Percentiles rank a stretch among this genome's conserved stretches.
Evolutionary conservation across 441 rosid species (phyloP).

Genomic region (Theobroma grandiflorum): DNA sequence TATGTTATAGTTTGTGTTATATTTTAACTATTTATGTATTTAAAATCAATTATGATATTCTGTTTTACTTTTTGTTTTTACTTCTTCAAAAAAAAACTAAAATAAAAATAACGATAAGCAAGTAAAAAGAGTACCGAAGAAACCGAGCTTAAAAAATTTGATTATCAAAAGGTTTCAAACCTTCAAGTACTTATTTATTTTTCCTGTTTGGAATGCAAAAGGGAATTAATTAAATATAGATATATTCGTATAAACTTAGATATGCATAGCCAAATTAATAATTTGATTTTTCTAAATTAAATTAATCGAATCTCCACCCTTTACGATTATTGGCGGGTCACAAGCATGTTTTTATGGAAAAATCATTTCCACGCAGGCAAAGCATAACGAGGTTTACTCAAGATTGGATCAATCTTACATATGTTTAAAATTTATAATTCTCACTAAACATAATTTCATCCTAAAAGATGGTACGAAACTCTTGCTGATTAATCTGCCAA

Average conservation of each 20-base stretch:
- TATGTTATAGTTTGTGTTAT: too few relatives aligned
- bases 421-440: neutral
- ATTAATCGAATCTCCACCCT: conserved; percentile 15
- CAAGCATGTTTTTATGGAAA: conserved; percentile 14
- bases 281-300: neutral
- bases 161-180: too few relatives aligned
- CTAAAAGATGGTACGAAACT: neutral
- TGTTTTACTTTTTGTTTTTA: too few relatives aligned
- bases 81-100: too few relatives aligned
- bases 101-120: too few relatives aligned
- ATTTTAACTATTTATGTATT: too few relatives aligned
- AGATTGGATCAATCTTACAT: neutral
- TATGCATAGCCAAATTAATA: neutral
- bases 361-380: neutral
- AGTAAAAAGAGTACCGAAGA: too few relatives aligned
- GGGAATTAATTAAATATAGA: too few relatives aligned
- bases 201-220: neutral
- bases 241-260: neutral
- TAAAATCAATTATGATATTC: too few relatives aligned
- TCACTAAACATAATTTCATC: neutral
- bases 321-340: conserved; percentile 15
- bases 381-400: neutral
- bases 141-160: too few relatives aligned
- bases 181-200: neutral
- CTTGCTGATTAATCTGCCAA: conserved; percentile 15